These are phyloP conservation scores for Rosa persica DNA, from an alignment of 306 rosid species.

Conservation along the genomic window DNA sequence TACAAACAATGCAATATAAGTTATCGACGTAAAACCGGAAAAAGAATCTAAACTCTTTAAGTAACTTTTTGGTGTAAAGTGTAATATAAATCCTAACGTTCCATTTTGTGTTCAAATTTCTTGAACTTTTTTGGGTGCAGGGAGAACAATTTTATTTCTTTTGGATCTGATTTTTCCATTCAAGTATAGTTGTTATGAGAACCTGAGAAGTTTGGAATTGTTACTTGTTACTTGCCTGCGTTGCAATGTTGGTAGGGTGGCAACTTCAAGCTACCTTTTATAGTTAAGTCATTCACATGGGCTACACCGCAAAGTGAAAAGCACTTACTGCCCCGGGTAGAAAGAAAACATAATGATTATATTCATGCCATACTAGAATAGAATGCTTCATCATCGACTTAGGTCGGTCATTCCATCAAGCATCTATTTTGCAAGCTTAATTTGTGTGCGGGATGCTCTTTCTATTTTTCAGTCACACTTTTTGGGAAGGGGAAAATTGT, in stretches of 20 bases:
- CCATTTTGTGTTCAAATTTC: neutral
- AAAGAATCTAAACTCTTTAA: neutral
- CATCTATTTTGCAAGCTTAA: neutral
- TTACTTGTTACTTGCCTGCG: neutral
- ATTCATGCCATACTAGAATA: neutral
- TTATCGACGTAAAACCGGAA: neutral
- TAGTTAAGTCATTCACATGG: constrained; percentile 28
- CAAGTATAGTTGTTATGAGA: neutral
- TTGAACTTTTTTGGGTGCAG: neutral
- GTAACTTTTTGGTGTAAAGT: neutral
- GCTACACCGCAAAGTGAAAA: neutral
- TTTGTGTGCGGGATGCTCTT: neutral
- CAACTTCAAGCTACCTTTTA: constrained; percentile 33
- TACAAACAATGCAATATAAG: neutral
- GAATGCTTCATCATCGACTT: neutral
- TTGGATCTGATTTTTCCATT: neutral
- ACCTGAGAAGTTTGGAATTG: neutral
- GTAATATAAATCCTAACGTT: neutral
- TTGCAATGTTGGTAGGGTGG: constrained; percentile 28
- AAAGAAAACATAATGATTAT: constrained; percentile 3
- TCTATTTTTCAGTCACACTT: neutral
- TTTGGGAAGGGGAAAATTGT: neutral
- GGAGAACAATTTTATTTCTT: neutral
- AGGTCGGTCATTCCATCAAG: constrained; percentile 1
- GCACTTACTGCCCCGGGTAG: neutral